Conservation (phyloP, 2,329 filamentous ascomycete species). For the Davidsoniella neocaledoniae region DNA sequence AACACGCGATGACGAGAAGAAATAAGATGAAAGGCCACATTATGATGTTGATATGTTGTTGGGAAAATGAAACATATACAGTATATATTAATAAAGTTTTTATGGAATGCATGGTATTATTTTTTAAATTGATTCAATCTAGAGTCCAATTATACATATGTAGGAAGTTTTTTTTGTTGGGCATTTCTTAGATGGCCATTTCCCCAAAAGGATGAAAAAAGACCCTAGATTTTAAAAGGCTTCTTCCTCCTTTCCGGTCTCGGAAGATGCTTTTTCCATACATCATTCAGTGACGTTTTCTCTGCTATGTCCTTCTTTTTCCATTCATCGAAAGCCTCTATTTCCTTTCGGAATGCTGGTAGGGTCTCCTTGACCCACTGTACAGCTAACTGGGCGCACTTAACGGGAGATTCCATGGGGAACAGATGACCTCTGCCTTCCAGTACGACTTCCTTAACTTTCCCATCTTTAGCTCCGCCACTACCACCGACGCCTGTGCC, state of each 20-base stretch:
- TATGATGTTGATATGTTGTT: too few relatives aligned
- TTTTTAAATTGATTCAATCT: too few relatives aligned
- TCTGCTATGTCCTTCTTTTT: slow-evolving; percentile 28
- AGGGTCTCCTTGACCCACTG: slow-evolving; percentile 42
- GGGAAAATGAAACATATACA: not conserved
- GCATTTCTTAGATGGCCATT: too few relatives aligned
- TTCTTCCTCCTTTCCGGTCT: slow-evolving; percentile 7
- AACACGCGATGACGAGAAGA: slow-evolving; percentile 18
- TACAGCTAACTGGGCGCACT: slow-evolving; percentile 45
- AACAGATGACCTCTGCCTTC: slow-evolving; percentile 60
- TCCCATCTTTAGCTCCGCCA: slow-evolving; percentile 43
- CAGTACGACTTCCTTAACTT: slow-evolving; percentile 49
- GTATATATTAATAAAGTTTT: not conserved
- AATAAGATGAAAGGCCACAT: slow-evolving; percentile 10
- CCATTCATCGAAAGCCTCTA: slow-evolving; percentile 41
- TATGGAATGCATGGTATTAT: not conserved
- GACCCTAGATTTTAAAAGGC: not conserved
- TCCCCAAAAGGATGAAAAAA: not conserved
- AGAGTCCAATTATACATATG: too few relatives aligned
- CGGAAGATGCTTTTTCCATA: slow-evolving; percentile 10
- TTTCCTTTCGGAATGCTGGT: slow-evolving; percentile 37
- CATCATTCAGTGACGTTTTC: slow-evolving; percentile 35
- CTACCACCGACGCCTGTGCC: slow-evolving; percentile 51
- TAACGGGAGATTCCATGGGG: slow-evolving; percentile 58
- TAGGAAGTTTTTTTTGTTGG: too few relatives aligned